Evolutionary conservation across 768 basidiomycete species (phyloP).

Genomic region (Scleroderma bovista): DNA sequence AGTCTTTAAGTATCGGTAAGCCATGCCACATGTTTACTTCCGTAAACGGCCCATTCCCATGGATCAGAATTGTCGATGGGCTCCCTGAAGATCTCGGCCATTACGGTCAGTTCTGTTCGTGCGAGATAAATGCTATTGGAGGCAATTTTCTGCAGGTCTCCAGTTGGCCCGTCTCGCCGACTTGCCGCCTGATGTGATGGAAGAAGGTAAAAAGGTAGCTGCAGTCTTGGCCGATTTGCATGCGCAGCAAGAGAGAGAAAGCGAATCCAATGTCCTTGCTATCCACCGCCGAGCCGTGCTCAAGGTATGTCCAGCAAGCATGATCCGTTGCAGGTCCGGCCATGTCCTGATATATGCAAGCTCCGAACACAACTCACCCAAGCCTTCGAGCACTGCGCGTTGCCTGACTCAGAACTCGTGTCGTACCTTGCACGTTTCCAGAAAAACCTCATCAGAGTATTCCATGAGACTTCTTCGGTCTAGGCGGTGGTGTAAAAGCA

Average conservation of each 20-base stretch:
- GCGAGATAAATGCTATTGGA: not conserved
- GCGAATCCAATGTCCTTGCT: constrained; percentile 53
- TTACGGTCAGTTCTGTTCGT: constrained; percentile 49
- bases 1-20: constrained; percentile 74
- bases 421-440: constrained; percentile 66
- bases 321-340: no score
- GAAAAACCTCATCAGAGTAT: constrained; percentile 56
- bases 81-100: constrained; percentile 55
- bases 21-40: not conserved
- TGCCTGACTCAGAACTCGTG: constrained; percentile 66
- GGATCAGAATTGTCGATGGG: constrained; percentile 67
- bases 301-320: constrained; percentile 46
- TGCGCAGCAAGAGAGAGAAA: constrained; percentile 51
- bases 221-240: constrained; percentile 53
- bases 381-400: constrained; percentile 62
- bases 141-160: constrained; percentile 52
- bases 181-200: constrained; percentile 66
- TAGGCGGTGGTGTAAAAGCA: not conserved
- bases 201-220: constrained; percentile 58
- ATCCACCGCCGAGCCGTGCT: constrained; percentile 63
- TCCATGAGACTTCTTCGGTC: constrained; percentile 16
- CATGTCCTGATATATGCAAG: constrained; percentile 36
- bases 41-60: not conserved
- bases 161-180: constrained; percentile 87
- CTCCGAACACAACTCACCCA: constrained; percentile 72